Conservation (phyloP, 1,139 yeast genomes). For the Zygotorulaspora mrakii region DNA sequence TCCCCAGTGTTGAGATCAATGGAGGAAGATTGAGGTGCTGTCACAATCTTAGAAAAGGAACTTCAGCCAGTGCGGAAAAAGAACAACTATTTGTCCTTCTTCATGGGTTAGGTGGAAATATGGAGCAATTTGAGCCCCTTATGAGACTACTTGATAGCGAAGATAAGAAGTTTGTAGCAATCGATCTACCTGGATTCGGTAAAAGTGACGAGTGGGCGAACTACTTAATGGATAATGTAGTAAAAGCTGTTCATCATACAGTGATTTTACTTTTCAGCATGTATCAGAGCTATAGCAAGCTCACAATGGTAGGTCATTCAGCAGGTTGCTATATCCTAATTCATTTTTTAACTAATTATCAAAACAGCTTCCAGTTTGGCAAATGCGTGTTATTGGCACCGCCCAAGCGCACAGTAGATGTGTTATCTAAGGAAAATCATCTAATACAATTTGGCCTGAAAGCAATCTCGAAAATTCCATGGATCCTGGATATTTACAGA, state of each 20-base stretch:
- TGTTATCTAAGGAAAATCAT: slow-evolving; percentile 16
- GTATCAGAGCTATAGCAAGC: slow-evolving; percentile 2
- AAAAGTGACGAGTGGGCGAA: slow-evolving; percentile 33
- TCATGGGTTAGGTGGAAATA: slow-evolving; percentile 71
- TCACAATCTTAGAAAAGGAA: slow-evolving; percentile 20
- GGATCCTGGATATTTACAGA: slow-evolving; percentile 31
- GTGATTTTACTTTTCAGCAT: background rate
- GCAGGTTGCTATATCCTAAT: slow-evolving; percentile 32
- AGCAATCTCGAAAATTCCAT: slow-evolving; percentile 22
- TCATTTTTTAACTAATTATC: slow-evolving; percentile 19
- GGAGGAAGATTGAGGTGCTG: slow-evolving; percentile 19
- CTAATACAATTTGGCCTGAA: slow-evolving; percentile 18
- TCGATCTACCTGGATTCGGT: slow-evolving; percentile 74
- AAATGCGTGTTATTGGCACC: slow-evolving; percentile 26
- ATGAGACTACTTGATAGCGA: slow-evolving; percentile 54
- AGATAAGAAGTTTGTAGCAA: slow-evolving; percentile 45
- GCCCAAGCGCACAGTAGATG: slow-evolving; percentile 24
- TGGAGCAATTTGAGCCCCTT: slow-evolving; percentile 67
- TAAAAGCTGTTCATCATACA: slow-evolving; percentile 7
- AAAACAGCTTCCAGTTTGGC: slow-evolving; percentile 6
- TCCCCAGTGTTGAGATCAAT: slow-evolving; percentile 2
- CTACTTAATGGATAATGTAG: slow-evolving; percentile 27
- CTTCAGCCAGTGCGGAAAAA: background rate
- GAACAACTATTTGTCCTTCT: slow-evolving; percentile 46
- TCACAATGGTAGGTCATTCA: slow-evolving; percentile 32